Evolutionary conservation across 1,284 basidiomycete species (phyloP), one percentile per base, ranked within the genome.

Genomic region (Waitea zeae): DNA sequence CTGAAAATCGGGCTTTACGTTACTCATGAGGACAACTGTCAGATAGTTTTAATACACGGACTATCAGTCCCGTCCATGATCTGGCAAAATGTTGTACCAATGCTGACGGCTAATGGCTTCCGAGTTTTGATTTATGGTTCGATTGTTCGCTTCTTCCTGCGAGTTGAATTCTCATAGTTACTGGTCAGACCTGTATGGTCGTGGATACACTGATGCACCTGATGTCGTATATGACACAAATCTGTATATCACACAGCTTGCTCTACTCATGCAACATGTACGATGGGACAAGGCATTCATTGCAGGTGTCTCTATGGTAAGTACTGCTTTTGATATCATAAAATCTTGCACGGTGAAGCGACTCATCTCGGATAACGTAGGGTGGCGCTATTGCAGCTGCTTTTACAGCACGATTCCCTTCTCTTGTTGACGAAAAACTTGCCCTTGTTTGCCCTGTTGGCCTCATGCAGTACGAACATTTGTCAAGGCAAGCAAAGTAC

Each of bases 11-110:
- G 12, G 12, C n/a, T n/a, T n/a, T n/a, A n/a, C n/a, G n/a, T n/a
- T n/a, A 5, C 29, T 26, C 12, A 28, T 33, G 29, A 31, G 32
- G 33, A 34, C 19, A 18, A 2, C 17, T 31, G 11, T 38, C n/a
- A 82, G 78, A 58, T 83, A 20, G 68, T 78, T 9, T 59, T 83
- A n/a, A 70, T 83, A 5, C 76, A 82, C 41, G 80, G 79, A 6
- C 61, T 82, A n/a, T 79, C 76, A 7, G 66, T 81, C 20, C 80
- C 80, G 5, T 59, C 74, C 15, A 67, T 81, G 33, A 64, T 82
- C 35, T 83, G 77, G 76, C 72, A 68, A 44, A 69, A 78, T 33
- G 61, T 83, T 15, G 74, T 72, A 1, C 72, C 76, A 1, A 53
- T 54, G 31, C 63, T 82, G 2, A 70, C 66, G 12, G 53, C 61